Base-by-base conservation (phyloP, 352 stramenopile species). In the Phytopythium boreale region DNA sequence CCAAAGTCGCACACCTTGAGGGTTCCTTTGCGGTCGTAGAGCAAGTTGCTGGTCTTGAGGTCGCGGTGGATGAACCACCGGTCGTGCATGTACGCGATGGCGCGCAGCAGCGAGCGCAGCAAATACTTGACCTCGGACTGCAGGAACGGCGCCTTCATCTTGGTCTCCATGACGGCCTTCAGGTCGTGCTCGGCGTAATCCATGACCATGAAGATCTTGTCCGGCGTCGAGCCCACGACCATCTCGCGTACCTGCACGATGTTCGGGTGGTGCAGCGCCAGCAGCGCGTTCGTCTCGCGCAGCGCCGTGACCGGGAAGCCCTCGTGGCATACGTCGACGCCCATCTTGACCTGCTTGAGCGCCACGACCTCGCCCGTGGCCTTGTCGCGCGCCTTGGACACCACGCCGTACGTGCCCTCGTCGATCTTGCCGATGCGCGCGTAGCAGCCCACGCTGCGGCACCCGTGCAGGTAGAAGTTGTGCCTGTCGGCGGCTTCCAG, bases 21-120 rank as follows among this genome's bases (percentile, higher is more conserved):
- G 9, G 82, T 49, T 2, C 86, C 89, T 12, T 69, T 67, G 64
- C 88, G 83, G 69, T 97, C 93, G 61, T 99, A 98, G 7, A 99
- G 73, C 69, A 99, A 82, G 67, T 99, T 99, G 62, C 79, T 96
- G n/a, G 96, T 98, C 82, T 99, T 99, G 63, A 99, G 84, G 68
- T 99, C 97, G 19, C 97, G 90, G 72, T 99, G 97, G 36, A 99
- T 88, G 68, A 87, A 92, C 80, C 92, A 98, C 26, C 86, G 80
- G 34, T 84, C 70, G 72, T 99, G 97, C 77, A 99, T 98, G 72
- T 92, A 89, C 14, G 74, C 80, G 43, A 96, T 59, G 8, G 87
- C 97, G 36, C 77, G 82, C 2, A 99, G 71, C 37, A 99, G 82
- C 65, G 97, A 96, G 65, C 90, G 70, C 69, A 99, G 76, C 29